Percentiles rank a stretch among this genome's conserved stretches.
Evolutionary conservation across 192 early-diverging fungal genomes (phyloP).

Genomic region (Backusella luteola): DNA sequence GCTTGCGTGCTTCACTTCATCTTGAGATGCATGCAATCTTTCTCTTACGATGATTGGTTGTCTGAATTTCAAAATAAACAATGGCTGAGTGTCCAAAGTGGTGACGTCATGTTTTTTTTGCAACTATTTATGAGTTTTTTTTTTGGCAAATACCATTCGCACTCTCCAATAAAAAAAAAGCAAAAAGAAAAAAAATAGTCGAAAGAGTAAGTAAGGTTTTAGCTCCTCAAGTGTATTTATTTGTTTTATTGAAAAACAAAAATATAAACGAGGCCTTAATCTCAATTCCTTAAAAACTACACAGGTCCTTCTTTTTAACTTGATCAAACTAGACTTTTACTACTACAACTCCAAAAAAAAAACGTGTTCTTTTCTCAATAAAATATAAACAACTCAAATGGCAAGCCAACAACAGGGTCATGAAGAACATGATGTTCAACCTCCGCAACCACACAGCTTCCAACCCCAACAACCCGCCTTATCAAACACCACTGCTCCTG

Average conservation of each 20-base stretch:
- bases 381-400: constrained; percentile 7
- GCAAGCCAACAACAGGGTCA: constrained; percentile 4
- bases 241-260: not conserved
- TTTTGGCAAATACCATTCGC: not conserved
- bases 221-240: not conserved
- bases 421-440: constrained; percentile 15
- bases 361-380: not conserved
- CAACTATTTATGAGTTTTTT: not conserved
- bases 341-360: not conserved
- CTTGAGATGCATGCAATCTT: no score
- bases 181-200: not conserved
- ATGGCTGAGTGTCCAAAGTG: no score
- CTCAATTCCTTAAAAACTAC: not conserved
- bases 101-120: not conserved
- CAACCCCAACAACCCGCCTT: constrained; percentile 3
- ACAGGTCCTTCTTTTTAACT: not conserved
- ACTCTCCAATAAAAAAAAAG: not conserved
- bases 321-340: not conserved
- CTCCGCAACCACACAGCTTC: constrained; percentile 7
- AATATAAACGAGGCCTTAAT: not conserved
- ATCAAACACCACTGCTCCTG: constrained; percentile 23
- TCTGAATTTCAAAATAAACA: not conserved
- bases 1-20: no score
- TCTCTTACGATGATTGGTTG: not conserved
- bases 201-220: not conserved